Conservation (phyloP, 148 eudicot species). For the Chenopodium quinoa region DNA sequence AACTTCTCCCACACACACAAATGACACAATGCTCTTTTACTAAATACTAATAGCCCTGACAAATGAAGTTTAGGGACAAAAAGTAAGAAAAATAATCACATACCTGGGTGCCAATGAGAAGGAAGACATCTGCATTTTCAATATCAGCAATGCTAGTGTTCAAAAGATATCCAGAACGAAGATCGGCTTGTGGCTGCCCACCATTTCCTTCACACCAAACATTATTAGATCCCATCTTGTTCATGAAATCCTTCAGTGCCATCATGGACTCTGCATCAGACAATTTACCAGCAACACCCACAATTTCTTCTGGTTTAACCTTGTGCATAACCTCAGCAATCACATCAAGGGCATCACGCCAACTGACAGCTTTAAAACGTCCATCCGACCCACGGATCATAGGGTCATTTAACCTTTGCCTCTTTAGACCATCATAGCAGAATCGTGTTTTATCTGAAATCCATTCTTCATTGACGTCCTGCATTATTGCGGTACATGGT, state of each 20-base stretch:
- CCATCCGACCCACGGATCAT: conserved; percentile 98
- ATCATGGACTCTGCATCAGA: conserved; percentile 99
- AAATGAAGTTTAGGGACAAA: neutral
- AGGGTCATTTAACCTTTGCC: conserved; percentile 97
- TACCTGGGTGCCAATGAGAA: conserved; percentile 98
- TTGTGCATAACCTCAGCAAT: conserved; percentile 85
- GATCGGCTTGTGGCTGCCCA: conserved; percentile 69
- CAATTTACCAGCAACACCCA: conserved; percentile 89
- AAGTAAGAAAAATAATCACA: neutral
- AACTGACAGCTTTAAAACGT: conserved; percentile 84
- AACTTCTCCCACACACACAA: neutral
- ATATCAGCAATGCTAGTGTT: conserved; percentile 85
- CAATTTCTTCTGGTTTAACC: conserved; percentile 83
- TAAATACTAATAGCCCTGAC: neutral
- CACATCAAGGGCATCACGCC: conserved; percentile 96
- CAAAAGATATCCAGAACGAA: conserved; percentile 88
- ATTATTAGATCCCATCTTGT: conserved; percentile 90
- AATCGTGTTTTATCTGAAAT: conserved; percentile 97
- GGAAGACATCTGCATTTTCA: conserved; percentile 92
- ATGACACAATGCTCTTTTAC: neutral
- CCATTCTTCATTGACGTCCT: conserved; percentile 99
- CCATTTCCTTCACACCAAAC: conserved; percentile 95
- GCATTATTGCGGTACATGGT: conserved; percentile 27
- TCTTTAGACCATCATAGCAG: conserved; percentile 95
- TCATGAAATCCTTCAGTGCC: conserved; percentile 83